Evolutionary conservation across 1,284 basidiomycete genomes (phyloP).

Genomic region (Boletus semigastroideus): DNA sequence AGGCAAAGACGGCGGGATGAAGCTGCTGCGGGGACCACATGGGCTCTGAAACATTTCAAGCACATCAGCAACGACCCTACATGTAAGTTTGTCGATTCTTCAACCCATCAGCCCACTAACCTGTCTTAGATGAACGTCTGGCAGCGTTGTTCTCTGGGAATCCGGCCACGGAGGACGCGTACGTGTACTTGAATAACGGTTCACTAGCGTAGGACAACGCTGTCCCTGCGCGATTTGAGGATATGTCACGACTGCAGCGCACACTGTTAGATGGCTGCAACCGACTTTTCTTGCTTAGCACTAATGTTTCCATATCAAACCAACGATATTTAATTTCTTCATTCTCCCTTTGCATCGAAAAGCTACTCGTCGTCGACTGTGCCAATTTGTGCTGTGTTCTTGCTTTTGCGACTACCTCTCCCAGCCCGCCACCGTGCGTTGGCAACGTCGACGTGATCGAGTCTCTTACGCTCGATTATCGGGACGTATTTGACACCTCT

Average conservation of each 20-base stretch:
- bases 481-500: conserved; percentile 64
- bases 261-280: conserved; percentile 12
- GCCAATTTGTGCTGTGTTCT: neutral
- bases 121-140: conserved; percentile 56
- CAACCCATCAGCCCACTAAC: conserved; percentile 2
- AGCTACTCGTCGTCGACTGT: conserved; percentile 12
- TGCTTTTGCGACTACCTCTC: conserved; percentile 45
- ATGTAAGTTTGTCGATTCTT: conserved; percentile 50
- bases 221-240: conserved; percentile 2
- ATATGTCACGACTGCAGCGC: conserved; percentile 6
- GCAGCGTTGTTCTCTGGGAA: conserved; percentile 47
- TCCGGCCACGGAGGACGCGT: conserved; percentile 66
- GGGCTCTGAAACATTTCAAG: conserved; percentile 78
- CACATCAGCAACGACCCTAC: conserved; percentile 66
- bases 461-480: conserved; percentile 62
- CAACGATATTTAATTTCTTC: conserved; percentile 17
- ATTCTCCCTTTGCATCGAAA: neutral
- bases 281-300: conserved; percentile 25
- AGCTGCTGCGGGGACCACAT: conserved; percentile 64
- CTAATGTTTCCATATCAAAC: conserved; percentile 15
- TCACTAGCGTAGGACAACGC: conserved; percentile 27
- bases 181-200: conserved; percentile 59
- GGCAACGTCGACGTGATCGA: conserved; percentile 68
- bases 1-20: conserved; percentile 89
- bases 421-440: conserved; percentile 79